phyloP scores from a whole-genome alignment of 1,284 basidiomycete genomes.

The Binderoboletus segoi region DNA sequence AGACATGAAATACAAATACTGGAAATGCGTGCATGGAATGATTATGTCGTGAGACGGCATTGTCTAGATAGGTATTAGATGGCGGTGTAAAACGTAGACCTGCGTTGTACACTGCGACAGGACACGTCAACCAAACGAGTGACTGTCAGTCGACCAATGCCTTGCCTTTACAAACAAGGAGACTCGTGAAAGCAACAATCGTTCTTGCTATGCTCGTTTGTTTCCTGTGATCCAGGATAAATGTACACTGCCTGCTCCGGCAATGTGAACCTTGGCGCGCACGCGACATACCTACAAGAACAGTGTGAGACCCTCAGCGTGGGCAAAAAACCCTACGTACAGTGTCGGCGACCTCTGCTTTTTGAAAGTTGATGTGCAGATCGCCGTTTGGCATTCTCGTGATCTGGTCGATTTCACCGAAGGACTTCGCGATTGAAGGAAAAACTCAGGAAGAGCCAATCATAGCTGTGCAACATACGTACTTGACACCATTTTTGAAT shows the following conservation, averaged over 20 bases:
- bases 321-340: slow-evolving; percentile 41
- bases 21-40: slow-evolving; percentile 21
- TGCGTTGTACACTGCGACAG: slow-evolving; percentile 31
- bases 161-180: slow-evolving; percentile 31
- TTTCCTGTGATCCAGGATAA: slow-evolving; percentile 74
- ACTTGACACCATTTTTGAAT: slow-evolving; percentile 75
- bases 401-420: slow-evolving; percentile 73
- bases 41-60: slow-evolving; percentile 31
- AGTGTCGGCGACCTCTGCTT: slow-evolving; percentile 75
- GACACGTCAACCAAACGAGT: slow-evolving; percentile 4
- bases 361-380: slow-evolving; percentile 69
- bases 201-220: slow-evolving; percentile 40
- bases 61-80: slow-evolving; percentile 30
- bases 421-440: slow-evolving; percentile 47
- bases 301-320: slow-evolving; percentile 1
- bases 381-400: slow-evolving; percentile 72
- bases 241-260: slow-evolving; percentile 73
- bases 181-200: background rate
- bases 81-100: slow-evolving; percentile 27
- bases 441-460: slow-evolving; percentile 3
- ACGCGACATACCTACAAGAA: slow-evolving; percentile 66
- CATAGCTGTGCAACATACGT: slow-evolving; percentile 18
- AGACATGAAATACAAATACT: slow-evolving; percentile 34
- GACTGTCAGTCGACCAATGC: background rate
- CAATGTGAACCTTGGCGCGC: slow-evolving; percentile 69